Conservation (phyloP, 2,329 filamentous ascomycete genomes). For the Alternaria triticina region DNA sequence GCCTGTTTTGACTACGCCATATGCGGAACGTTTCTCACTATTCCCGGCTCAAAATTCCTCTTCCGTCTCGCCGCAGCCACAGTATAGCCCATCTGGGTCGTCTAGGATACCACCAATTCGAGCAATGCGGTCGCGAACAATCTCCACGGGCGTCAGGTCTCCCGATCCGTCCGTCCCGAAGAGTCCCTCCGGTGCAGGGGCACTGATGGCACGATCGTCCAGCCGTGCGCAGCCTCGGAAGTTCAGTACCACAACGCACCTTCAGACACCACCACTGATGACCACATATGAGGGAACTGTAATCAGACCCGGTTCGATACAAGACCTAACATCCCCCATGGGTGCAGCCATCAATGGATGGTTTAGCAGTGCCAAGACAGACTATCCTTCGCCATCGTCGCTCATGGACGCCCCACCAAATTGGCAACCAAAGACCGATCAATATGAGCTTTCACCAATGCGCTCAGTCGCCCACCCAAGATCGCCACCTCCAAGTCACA, state of each 20-base stretch:
- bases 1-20: conserved; percentile 8
- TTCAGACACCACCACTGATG: conserved; percentile 5
- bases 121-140: neutral
- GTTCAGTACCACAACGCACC: conserved; percentile 6
- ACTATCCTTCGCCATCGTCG: neutral
- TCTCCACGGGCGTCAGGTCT: neutral
- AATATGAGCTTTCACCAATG: conserved; percentile 20
- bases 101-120: conserved; percentile 1
- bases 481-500: neutral
- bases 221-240: conserved; percentile 3
- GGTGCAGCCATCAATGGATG: conserved; percentile 21
- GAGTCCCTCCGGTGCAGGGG: neutral
- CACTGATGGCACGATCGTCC: neutral
- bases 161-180: neutral
- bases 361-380: conserved; percentile 7
- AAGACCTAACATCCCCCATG: conserved; percentile 20
- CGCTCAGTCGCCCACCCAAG: conserved; percentile 17
- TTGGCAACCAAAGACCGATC: conserved; percentile 20
- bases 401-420: conserved; percentile 9
- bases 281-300: neutral
- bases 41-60: conserved; percentile 8
- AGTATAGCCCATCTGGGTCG: neutral
- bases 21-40: conserved; percentile 7
- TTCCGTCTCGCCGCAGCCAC: neutral
- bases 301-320: conserved; percentile 2